Evolutionary conservation across 2,329 filamentous ascomycete species (phyloP), one percentile per base, ranked within the genome.

Genomic region (Ophiosphaerella narmari): DNA sequence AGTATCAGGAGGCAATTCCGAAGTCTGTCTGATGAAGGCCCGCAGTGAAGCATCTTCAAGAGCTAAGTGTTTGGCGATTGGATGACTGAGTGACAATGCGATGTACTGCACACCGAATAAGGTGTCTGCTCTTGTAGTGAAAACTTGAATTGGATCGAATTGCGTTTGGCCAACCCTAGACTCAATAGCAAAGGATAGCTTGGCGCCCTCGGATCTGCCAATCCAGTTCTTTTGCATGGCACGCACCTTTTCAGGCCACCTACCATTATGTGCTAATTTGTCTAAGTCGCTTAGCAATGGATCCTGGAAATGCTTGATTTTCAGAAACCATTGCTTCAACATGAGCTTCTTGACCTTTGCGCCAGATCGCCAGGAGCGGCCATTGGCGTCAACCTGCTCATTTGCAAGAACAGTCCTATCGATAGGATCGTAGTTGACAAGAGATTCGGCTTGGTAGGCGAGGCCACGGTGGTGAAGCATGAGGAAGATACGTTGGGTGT

Each of bases 341-440:
- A 84, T 83, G 51, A 84, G 79, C 75, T 91, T 89, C 73, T 94
- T 88, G 14, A 95, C 90, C 68, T 88, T 86, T 42, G 89, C 91
- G 8, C 91, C 91, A 1, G 90, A 94, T 48, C 91, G 84, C 91
- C 91, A 96, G 2, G 91, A 96, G 62, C 80, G 84, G 29, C 91
- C 91, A 66, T 90, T 87, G 42, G 88, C 82, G 68, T 95, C 90
- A n/a, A 96, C 90, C 74, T 96, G 91, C 73, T 96, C 91, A 69
- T 96, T 96, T 9, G 91, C 91, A 51, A 96, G 78, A 13, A 96
- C 91, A 0, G 91, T 96, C 69, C 89, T 87, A 69, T 96, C 91
- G 24, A 96, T 82, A 1, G 91, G 91, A 60, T 96, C 91, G 76
- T 90, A 96, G 73, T 96, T 96, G 62, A 96, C 91, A 55, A 91